phyloP scores from a whole-genome alignment of 2,329 filamentous ascomycete genomes.

The Arachnomyces sp. region DNA sequence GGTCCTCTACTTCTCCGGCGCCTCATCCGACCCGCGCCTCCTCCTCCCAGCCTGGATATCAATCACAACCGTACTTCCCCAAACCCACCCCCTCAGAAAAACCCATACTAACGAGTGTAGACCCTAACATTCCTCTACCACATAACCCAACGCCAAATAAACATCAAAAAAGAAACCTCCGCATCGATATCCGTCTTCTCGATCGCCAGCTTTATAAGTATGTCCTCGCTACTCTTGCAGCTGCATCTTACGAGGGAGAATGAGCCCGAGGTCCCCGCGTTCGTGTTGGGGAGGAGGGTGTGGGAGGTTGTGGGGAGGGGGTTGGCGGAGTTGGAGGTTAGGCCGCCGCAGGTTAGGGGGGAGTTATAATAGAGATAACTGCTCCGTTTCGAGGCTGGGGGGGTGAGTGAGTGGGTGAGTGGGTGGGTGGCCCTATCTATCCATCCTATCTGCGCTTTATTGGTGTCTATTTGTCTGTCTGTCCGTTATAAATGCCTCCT shows the following conservation, averaged over 20 bases:
- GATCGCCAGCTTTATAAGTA: constrained; percentile 66
- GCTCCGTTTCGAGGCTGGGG: background rate
- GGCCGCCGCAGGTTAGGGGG: background rate
- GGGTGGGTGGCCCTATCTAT: too few relatives aligned
- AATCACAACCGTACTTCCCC: constrained; percentile 57
- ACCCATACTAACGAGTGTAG: constrained; percentile 29
- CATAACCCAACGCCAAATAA: constrained; percentile 67
- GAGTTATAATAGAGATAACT: background rate
- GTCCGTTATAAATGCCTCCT: background rate
- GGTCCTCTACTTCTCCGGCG: constrained; percentile 61
- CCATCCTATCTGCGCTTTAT: background rate
- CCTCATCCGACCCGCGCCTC: constrained; percentile 60
- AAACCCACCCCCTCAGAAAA: constrained; percentile 1
- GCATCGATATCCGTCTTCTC: constrained; percentile 71
- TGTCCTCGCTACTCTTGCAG: constrained; percentile 60
- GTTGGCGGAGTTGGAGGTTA: constrained; percentile 14
- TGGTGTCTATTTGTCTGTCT: background rate
- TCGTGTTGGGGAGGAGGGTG: constrained; percentile 39
- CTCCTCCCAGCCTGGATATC: constrained; percentile 70
- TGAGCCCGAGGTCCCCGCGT: constrained; percentile 52
- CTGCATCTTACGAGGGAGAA: constrained; percentile 55
- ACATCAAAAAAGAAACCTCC: constrained; percentile 69
- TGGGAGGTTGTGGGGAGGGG: constrained; percentile 30
- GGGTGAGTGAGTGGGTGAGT: too few relatives aligned
- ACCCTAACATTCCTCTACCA: constrained; percentile 68